Evolutionary conservation across 164 flowering plant genomes (phyloP).

Genomic region (Warburgia ugandensis): DNA sequence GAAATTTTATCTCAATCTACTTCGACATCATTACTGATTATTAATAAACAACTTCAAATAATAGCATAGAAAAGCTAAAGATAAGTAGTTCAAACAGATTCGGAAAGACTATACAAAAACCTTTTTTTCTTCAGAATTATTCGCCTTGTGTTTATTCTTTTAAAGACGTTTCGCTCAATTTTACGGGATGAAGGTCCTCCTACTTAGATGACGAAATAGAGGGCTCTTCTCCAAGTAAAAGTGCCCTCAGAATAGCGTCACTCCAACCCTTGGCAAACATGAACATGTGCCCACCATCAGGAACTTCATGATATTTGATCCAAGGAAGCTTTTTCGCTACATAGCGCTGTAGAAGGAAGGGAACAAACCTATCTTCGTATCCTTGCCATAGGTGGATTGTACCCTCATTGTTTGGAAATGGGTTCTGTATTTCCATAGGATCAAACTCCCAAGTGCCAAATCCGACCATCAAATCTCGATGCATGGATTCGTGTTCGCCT

Average conservation of each 20-base stretch:
- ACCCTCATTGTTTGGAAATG: conserved; percentile 50
- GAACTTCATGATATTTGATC: conserved; percentile 61
- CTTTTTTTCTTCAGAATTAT: too few relatives aligned
- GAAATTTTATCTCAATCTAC: too few relatives aligned
- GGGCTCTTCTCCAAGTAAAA: conserved; percentile 32
- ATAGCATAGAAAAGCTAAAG: too few relatives aligned
- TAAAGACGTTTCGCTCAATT: too few relatives aligned
- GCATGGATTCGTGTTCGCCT: conserved; percentile 47
- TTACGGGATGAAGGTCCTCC: too few relatives aligned
- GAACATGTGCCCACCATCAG: conserved; percentile 36
- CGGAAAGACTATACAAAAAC: too few relatives aligned
- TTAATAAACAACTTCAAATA: too few relatives aligned
- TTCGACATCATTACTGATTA: too few relatives aligned
- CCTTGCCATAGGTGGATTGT: conserved; percentile 82
- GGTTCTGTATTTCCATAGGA: conserved; percentile 54
- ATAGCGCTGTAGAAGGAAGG: conserved; percentile 38
- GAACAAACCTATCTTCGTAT: conserved; percentile 52
- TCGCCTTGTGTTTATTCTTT: too few relatives aligned
- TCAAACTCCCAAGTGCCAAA: conserved; percentile 69
- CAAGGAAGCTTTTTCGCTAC: conserved; percentile 53
- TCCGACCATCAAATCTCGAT: conserved; percentile 49
- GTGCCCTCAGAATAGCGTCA: conserved; percentile 45
- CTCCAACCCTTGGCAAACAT: conserved; percentile 10
- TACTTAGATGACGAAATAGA: too few relatives aligned
- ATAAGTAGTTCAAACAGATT: too few relatives aligned